phyloP scores from a whole-genome alignment of 164 flowering plant genomes.

The Magnolia sinica region DNA sequence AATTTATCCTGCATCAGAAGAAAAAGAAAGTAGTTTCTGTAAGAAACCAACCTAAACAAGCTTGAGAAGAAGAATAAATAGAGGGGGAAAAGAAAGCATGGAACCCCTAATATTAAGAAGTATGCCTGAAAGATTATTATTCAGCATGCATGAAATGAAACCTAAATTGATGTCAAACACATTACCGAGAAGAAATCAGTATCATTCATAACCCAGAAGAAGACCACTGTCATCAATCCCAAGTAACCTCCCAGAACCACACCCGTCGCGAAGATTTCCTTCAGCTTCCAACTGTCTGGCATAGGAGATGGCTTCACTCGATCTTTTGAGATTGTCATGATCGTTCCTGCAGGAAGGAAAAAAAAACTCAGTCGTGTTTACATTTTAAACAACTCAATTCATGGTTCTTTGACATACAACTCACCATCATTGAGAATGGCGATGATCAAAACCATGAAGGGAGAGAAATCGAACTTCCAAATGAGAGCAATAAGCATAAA shows the following conservation, averaged over 20 bases:
- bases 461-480: slow-evolving; percentile 92
- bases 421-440: slow-evolving; percentile 95
- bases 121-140: too few relatives aligned
- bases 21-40: not conserved
- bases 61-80: not conserved
- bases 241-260: slow-evolving; percentile 85
- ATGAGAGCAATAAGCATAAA: slow-evolving; percentile 91
- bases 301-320: slow-evolving; percentile 93
- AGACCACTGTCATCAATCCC: slow-evolving; percentile 86
- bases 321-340: slow-evolving; percentile 98
- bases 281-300: slow-evolving; percentile 97
- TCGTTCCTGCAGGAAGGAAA: slow-evolving; percentile 55
- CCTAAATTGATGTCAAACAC: not conserved
- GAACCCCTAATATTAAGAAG: too few relatives aligned
- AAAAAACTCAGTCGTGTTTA: not conserved
- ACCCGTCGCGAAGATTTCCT: slow-evolving; percentile 93
- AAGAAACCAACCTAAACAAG: not conserved
- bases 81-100: not conserved
- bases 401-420: not conserved
- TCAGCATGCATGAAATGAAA: too few relatives aligned
- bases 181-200: slow-evolving; percentile 78
- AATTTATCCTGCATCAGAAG: slow-evolving; percentile 58
- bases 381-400: not conserved
- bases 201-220: slow-evolving; percentile 76
- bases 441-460: slow-evolving; percentile 96